phyloP scores from a whole-genome alignment of 2,329 filamentous ascomycete genomes.

The Proliferodiscus dingleyae region DNA sequence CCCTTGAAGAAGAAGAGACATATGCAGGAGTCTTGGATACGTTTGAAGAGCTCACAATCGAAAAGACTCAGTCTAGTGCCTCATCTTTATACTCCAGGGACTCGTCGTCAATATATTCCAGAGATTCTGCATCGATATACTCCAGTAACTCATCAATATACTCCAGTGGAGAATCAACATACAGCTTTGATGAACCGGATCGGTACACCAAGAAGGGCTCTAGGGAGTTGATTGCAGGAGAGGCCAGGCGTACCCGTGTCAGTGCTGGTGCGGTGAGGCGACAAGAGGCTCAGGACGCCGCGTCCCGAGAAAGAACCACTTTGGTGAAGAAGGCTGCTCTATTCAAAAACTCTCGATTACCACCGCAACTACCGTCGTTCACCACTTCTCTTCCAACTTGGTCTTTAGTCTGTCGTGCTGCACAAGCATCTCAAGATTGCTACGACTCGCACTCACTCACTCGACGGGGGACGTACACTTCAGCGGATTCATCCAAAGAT shows the following conservation, averaged over 20 bases:
- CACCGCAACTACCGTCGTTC: conserved; percentile 1
- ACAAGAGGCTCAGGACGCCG: conserved; percentile 1
- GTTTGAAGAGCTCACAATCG: conserved; percentile 2
- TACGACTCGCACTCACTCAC: conserved; percentile 3
- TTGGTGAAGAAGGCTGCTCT: conserved; percentile 4
- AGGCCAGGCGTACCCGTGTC: not conserved
- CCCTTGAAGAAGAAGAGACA: conserved; percentile 3
- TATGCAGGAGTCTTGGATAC: conserved; percentile 1
- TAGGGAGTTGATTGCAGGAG: not conserved
- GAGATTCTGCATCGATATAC: conserved; percentile 5
- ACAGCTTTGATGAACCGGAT: conserved; percentile 4
- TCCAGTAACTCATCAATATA: too few species aligned
- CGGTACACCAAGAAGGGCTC: too few species aligned
- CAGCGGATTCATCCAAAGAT: conserved; percentile 5
- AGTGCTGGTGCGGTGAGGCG: too few species aligned
- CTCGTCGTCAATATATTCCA: conserved; percentile 6
- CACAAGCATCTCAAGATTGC: conserved; percentile 3
- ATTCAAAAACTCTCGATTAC: conserved; percentile 5
- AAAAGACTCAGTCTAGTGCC: conserved; percentile 5
- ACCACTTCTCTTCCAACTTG: conserved; percentile 2
- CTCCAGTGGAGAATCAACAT: conserved; percentile 2
- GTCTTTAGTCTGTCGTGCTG: conserved; percentile 4
- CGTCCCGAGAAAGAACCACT: conserved; percentile 1
- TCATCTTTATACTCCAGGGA: conserved; percentile 6
- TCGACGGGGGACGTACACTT: conserved; percentile 4